Percentiles rank a stretch among this genome's conserved stretches.
phyloP scores from a whole-genome alignment of 805 yeast species.

The Diddensiella caesifluorescens region DNA sequence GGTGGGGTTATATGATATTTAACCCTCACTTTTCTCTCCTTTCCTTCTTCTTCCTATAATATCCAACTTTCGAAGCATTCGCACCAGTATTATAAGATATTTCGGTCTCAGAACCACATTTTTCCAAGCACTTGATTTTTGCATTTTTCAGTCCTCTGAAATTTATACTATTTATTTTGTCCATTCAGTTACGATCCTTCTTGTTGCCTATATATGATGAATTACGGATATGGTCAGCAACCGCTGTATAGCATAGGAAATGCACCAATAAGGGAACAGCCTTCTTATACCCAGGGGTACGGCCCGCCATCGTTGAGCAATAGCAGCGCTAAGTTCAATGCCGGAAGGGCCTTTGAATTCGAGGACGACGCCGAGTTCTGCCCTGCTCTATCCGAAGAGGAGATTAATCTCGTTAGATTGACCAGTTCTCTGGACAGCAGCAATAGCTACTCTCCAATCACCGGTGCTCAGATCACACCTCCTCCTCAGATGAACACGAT shows the following conservation, averaged over 20 bases:
- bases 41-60: not conserved
- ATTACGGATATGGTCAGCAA: conserved; percentile 1
- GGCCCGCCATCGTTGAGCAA: conserved; percentile 1
- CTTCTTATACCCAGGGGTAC: too few species aligned
- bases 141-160: not conserved
- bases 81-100: too few species aligned
- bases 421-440: not conserved
- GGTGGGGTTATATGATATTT: not conserved
- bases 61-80: too few species aligned
- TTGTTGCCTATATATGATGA: not conserved
- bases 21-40: not conserved
- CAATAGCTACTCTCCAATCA: conserved; percentile 1
- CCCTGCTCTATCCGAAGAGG: conserved; percentile 33
- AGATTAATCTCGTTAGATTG: conserved; percentile 6
- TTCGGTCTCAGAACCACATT: not conserved
- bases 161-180: too few species aligned
- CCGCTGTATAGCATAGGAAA: not conserved
- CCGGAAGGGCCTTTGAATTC: conserved; percentile 56
- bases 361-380: conserved; percentile 67
- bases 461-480: conserved; percentile 18
- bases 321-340: conserved; percentile 40
- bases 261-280: not conserved
- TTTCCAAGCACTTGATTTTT: not conserved
- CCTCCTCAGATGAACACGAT: conserved; percentile 3
- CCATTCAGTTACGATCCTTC: too few species aligned